Evolutionary conservation across 2,329 filamentous ascomycete genomes (phyloP).

Genomic region (Aspergillus nomiae): DNA sequence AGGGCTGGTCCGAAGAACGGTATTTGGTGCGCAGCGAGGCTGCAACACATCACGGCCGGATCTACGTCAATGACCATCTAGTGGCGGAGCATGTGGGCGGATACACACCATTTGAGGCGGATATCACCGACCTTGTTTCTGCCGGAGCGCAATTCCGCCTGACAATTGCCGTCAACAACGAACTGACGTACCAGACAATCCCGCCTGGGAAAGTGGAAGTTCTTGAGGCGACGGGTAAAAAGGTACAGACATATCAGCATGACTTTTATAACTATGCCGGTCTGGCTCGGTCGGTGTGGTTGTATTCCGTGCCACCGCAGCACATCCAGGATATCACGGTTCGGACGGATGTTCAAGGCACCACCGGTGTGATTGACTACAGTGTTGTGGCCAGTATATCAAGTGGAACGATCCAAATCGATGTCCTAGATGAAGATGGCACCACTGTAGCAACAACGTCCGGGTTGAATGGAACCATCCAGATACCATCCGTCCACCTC

Average conservation of each 20-base stretch:
- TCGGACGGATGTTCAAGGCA: background rate
- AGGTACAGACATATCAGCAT: background rate
- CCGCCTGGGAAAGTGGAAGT: background rate
- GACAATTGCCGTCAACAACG: background rate
- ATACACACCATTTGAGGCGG: background rate
- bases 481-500: background rate
- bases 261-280: background rate
- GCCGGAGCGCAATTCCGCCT: background rate
- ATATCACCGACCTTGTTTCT: background rate
- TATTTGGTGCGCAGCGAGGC: background rate
- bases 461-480: background rate
- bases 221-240: background rate
- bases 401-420: background rate
- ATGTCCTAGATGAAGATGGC: background rate
- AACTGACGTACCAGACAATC: background rate
- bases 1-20: background rate
- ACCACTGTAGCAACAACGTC: background rate
- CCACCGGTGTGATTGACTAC: background rate
- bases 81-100: background rate
- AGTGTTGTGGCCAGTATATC: background rate
- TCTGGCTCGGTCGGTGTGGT: background rate
- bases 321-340: background rate
- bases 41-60: background rate
- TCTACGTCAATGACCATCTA: background rate
- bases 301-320: background rate